A percentile compares a stretch with the other conserved stretches of the same genome.
Conservation (phyloP, 2,329 filamentous ascomycete genomes). For the Neopestalotiopsis sp. region DNA sequence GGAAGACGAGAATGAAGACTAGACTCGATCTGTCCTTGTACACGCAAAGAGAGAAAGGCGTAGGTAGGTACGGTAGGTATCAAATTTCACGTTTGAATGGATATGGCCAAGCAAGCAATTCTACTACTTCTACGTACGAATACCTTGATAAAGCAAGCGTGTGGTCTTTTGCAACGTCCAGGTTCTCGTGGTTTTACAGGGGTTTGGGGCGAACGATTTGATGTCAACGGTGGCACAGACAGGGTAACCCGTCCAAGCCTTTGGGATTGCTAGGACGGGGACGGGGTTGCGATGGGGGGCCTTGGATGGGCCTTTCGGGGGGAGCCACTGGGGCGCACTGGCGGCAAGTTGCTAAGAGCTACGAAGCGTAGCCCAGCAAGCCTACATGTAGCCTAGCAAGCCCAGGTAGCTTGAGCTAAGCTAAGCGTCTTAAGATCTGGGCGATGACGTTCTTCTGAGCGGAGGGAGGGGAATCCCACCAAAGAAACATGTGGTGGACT, state of each 20-base stretch:
- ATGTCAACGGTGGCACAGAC: constrained; percentile 2
- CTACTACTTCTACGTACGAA: not conserved
- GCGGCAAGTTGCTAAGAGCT: not conserved
- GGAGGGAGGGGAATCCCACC: not conserved
- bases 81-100: not conserved
- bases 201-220: not conserved
- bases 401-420: not conserved
- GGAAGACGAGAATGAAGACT: not conserved
- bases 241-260: constrained; percentile 3
- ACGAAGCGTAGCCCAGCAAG: not conserved
- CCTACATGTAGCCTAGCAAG: no score
- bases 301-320: not conserved
- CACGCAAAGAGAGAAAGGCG: not conserved
- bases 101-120: constrained; percentile 1
- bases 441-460: not conserved
- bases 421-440: not conserved
- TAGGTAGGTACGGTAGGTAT: not conserved
- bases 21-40: not conserved
- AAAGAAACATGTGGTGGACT: not conserved
- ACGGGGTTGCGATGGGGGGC: not conserved
- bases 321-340: not conserved
- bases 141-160: not conserved
- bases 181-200: constrained; percentile 1
- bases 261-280: not conserved
- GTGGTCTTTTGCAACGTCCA: not conserved